Evolutionary conservation across 108 stramenopile genomes (phyloP).

Genomic region (Licmophora abbreviata): DNA sequence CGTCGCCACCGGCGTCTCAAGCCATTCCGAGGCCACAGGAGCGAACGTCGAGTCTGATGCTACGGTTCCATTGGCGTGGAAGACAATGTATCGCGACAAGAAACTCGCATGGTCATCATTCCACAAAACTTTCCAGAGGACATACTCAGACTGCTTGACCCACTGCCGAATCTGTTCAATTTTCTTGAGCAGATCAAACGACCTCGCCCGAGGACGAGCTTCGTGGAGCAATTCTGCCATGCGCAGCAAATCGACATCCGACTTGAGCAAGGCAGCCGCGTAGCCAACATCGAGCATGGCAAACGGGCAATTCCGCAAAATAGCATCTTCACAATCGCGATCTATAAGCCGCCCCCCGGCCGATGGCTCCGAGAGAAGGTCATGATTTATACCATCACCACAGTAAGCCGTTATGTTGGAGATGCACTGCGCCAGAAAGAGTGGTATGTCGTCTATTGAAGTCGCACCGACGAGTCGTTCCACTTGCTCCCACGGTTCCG

Average conservation of each 20-base stretch:
- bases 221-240: too few species aligned
- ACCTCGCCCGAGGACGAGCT: too few species aligned
- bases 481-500: too few species aligned
- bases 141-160: conserved; percentile 5
- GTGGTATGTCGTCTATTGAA: conserved; percentile 23
- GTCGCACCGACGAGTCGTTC: too few species aligned
- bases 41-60: too few species aligned
- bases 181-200: too few species aligned
- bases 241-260: conserved; percentile 27
- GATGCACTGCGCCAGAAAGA: conserved; percentile 33
- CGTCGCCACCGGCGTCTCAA: background rate
- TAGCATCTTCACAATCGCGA: conserved; percentile 5
- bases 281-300: conserved; percentile 48
- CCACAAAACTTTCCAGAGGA: conserved; percentile 30
- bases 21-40: background rate
- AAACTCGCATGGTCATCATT: conserved; percentile 17
- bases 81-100: conserved; percentile 12
- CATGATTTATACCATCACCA: too few species aligned
- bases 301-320: conserved; percentile 23
- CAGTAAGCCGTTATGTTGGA: conserved; percentile 6
- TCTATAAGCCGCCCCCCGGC: too few species aligned
- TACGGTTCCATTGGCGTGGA: background rate
- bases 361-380: too few species aligned
- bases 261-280: conserved; percentile 30
- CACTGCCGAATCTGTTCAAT: conserved; percentile 3